These are phyloP conservation scores for Pseudogymnoascus sp. DNA, from an alignment of 2,329 filamentous ascomycete genomes.

Conservation along the genomic window DNA sequence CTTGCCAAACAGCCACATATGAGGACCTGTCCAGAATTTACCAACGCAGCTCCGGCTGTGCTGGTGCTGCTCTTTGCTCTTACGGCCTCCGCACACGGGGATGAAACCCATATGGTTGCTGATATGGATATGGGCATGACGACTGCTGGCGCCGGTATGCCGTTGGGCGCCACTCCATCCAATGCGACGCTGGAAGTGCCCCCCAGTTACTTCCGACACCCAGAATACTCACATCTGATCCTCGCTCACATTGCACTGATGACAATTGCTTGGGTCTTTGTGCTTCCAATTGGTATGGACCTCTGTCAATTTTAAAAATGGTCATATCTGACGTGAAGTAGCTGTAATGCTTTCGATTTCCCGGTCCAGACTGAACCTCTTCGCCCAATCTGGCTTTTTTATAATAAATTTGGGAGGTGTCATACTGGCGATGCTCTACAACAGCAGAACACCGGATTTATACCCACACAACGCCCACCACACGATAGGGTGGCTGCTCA, in stretches of 20 bases:
- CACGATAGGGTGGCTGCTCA: constrained; percentile 77
- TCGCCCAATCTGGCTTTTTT: constrained; percentile 60
- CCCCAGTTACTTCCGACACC: constrained; percentile 33
- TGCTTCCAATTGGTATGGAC: constrained; percentile 57
- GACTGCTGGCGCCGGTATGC: constrained; percentile 7
- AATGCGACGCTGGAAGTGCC: constrained; percentile 20
- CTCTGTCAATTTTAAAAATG: neutral
- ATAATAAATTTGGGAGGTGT: constrained; percentile 55
- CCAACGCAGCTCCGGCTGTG: constrained; percentile 23
- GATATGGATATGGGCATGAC: constrained; percentile 27
- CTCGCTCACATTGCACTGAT: constrained; percentile 58
- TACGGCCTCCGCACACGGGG: constrained; percentile 26
- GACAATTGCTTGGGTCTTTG: constrained; percentile 58
- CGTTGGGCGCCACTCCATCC: neutral
- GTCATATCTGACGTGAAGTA: constrained; percentile 9
- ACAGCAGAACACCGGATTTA: constrained; percentile 71
- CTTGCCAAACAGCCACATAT: neutral
- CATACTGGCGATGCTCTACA: constrained; percentile 62
- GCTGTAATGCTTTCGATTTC: constrained; percentile 75
- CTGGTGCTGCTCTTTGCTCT: constrained; percentile 26
- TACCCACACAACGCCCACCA: constrained; percentile 78
- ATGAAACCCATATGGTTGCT: constrained; percentile 20
- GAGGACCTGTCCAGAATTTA: neutral
- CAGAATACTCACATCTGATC: constrained; percentile 31
- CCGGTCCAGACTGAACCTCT: constrained; percentile 64